Conservation (phyloP, 257 asterid genomes). For the Gentiana macrophylla region DNA sequence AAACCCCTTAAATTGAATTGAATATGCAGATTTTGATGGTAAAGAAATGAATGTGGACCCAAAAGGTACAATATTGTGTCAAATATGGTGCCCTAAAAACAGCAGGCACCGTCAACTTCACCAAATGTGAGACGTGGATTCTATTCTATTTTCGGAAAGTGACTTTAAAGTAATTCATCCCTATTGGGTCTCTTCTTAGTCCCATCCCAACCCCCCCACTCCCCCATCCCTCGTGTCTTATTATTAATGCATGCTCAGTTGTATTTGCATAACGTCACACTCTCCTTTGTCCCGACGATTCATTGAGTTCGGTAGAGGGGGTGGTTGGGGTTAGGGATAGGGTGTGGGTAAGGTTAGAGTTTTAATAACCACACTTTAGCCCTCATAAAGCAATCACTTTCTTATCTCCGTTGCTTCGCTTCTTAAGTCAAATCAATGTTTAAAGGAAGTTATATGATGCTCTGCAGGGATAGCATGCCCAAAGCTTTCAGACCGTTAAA, state of each 20-base stretch:
- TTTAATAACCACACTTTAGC: too few species aligned
- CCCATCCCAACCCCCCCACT: background rate
- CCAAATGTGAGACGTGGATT: slow-evolving; percentile 23
- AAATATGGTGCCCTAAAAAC: slow-evolving; percentile 19
- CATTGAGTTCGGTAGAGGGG: slow-evolving; percentile 5
- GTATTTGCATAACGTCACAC: slow-evolving; percentile 16
- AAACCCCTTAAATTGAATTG: too few species aligned
- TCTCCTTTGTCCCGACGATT: slow-evolving; percentile 20
- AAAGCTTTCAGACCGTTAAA: too few species aligned
- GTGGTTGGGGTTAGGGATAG: too few species aligned
- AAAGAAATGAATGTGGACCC: slow-evolving; percentile 13
- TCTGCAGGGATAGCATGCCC: too few species aligned
- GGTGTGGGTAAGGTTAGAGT: slow-evolving; percentile 5
- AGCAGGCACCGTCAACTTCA: slow-evolving; percentile 37
- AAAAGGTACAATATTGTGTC: slow-evolving; percentile 26
- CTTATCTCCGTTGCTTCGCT: too few species aligned
- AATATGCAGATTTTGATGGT: slow-evolving; percentile 3
- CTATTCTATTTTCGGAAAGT: slow-evolving; percentile 27
- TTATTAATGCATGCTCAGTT: slow-evolving; percentile 3
- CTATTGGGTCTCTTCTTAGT: slow-evolving; percentile 6
- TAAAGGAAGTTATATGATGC: too few species aligned
- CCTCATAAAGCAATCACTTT: too few species aligned
- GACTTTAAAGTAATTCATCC: slow-evolving; percentile 33
- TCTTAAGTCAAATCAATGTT: too few species aligned
- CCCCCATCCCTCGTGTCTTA: background rate